These are phyloP conservation scores for Ehretia macrophylla DNA, from an alignment of 257 asterid species.

Conservation along the genomic window DNA sequence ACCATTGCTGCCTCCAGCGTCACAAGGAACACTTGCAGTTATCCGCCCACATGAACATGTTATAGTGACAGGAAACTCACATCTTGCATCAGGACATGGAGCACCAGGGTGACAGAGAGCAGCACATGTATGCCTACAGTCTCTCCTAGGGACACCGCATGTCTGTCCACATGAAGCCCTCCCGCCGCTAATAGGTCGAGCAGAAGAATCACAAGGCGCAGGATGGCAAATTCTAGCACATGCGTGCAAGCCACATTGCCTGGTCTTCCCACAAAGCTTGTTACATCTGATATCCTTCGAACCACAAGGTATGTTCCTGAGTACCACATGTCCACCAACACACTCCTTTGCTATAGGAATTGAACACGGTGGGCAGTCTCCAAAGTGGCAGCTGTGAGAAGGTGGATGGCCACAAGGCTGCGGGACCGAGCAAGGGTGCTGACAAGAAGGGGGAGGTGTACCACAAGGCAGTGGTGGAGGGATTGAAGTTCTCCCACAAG, in stretches of 20 bases:
- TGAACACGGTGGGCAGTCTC: slow-evolving; percentile 94
- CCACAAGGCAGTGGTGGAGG: slow-evolving; percentile 99
- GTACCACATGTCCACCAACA: slow-evolving; percentile 88
- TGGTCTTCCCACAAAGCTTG: slow-evolving; percentile 86
- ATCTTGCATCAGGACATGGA: slow-evolving; percentile 78
- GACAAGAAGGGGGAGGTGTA: slow-evolving; percentile 85
- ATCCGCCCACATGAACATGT: slow-evolving; percentile 85
- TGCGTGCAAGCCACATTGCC: slow-evolving; percentile 96
- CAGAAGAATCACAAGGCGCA: slow-evolving; percentile 63
- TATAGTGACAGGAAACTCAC: slow-evolving; percentile 80
- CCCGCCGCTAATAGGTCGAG: slow-evolving; percentile 30
- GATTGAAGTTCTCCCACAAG: slow-evolving; percentile 88
- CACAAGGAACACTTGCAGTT: slow-evolving; percentile 81
- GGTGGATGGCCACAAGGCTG: slow-evolving; percentile 96
- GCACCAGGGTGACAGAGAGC: slow-evolving; percentile 80
- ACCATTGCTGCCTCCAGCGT: slow-evolving; percentile 71
- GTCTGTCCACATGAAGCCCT: slow-evolving; percentile 83
- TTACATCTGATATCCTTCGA: slow-evolving; percentile 92
- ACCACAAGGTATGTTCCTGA: slow-evolving; percentile 89
- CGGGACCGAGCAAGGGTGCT: slow-evolving; percentile 77
- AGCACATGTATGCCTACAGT: slow-evolving; percentile 85
- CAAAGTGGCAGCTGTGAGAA: slow-evolving; percentile 96
- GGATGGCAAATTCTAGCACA: slow-evolving; percentile 91
- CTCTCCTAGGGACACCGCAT: slow-evolving; percentile 96
- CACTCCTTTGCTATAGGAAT: slow-evolving; percentile 86